A percentile compares a stretch with the other conserved stretches of the same genome.
phyloP scores from a whole-genome alignment of 208 protist genomes.

The Leishmania lainsoni region DNA sequence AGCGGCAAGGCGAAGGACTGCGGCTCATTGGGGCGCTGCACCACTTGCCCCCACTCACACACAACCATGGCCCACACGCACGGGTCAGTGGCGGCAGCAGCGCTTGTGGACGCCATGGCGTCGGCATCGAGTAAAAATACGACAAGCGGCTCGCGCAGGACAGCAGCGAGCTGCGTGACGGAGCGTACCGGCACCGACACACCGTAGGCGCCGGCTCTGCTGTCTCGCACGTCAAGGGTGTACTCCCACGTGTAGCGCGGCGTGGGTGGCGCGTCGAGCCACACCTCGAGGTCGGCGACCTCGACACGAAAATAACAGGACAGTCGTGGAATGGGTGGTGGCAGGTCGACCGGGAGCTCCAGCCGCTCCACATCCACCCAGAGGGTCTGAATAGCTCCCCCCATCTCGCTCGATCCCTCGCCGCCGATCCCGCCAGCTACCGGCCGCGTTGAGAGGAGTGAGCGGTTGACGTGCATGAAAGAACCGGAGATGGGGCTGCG shows the following conservation, averaged over 20 bases:
- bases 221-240: conserved; percentile 23
- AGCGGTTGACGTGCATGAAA: conserved; percentile 34
- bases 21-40: conserved; percentile 47
- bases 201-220: conserved; percentile 28
- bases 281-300: conserved; percentile 54
- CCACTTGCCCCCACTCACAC: conserved; percentile 65
- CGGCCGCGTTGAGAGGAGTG: conserved; percentile 15
- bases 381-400: conserved; percentile 9
- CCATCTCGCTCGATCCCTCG: background rate
- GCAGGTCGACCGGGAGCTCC: conserved; percentile 56
- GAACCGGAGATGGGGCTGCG: conserved; percentile 13
- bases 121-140: conserved; percentile 84
- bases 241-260: conserved; percentile 73
- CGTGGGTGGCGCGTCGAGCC: conserved; percentile 64
- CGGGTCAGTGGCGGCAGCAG: background rate
- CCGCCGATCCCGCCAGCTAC: background rate
- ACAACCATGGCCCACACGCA: conserved; percentile 78
- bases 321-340: conserved; percentile 57
- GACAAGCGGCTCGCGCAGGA: conserved; percentile 76
- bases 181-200: conserved; percentile 46
- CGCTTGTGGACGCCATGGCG: conserved; percentile 18
- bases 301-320: conserved; percentile 78
- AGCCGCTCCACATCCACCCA: conserved; percentile 66
- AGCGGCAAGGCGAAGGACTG: conserved; percentile 58
- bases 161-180: conserved; percentile 39